Evolutionary conservation across 768 basidiomycete species (phyloP), one percentile per base, ranked within the genome.

Genomic region (Kwoniella dendrophila): DNA sequence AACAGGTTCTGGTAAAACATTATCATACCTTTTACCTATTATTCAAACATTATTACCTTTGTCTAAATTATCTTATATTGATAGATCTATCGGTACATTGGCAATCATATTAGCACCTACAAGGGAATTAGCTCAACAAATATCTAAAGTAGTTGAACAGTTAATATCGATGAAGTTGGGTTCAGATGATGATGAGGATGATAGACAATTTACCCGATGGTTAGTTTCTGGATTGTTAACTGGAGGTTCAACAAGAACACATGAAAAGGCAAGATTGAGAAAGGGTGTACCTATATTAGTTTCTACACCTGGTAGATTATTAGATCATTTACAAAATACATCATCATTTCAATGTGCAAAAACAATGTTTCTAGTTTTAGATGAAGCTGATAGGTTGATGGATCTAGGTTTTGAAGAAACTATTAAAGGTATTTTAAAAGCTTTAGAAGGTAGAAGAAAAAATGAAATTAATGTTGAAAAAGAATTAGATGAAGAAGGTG

Each of bases 401-500:
- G 94, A 98, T 66, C 86, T 98, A 43, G 96, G 96, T 0, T 99
- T 99, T 66, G 94, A 96, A 77, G 93, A 98, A 74, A 91, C 92
- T 0, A 89, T 99, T 71, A 86, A 85, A 58, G 92, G 91, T 1
- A 96, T 98, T 66, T 81, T 98, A 34, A 85, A 88, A 71, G 88
- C 89, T 10, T 78, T 99, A 22, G 92, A 97, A 61, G 92, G 92
- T 0, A 84, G 92, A 53, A 80, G 85, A 52, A 87, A 86, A 66
- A 82, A 94, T 6, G 92, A 90, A 69, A 82, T 71, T 22, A 55
- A 58, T 76, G 47, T 84, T 86, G 68, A 90, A 88, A 51, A 68
- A 34, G 76, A 79, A 51, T 69, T 70, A 45, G 77, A 40, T 80
- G 85, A 56, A 14, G 73, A 68, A 16, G 71, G 68, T n/a, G 67